A percentile compares a stretch with the other conserved stretches of the same genome.
Conservation (phyloP, 345 rosid genomes). For the Mallotus nudiflorus region DNA sequence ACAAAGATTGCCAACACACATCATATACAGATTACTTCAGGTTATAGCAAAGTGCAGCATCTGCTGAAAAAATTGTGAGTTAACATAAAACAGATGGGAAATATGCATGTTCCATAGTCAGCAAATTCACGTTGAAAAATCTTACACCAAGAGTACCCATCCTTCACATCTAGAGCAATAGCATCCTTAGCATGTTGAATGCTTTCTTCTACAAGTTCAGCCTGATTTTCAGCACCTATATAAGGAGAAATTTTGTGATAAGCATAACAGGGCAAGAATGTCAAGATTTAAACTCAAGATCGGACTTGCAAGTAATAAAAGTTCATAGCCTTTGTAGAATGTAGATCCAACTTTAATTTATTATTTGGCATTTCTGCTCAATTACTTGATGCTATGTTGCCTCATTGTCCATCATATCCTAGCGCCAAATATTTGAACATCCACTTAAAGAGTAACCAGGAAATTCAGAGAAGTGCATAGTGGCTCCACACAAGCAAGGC, state of each 20-base stretch:
- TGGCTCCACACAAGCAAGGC: background rate
- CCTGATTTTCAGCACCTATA: constrained; percentile 58
- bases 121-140: constrained; percentile 1
- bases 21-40: background rate
- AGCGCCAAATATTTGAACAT: background rate
- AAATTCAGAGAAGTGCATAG: constrained; percentile 6
- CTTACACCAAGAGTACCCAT: constrained; percentile 84
- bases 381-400: constrained; percentile 4
- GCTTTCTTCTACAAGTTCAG: constrained; percentile 60
- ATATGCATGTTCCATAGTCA: background rate
- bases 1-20: background rate
- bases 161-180: constrained; percentile 69
- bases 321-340: background rate
- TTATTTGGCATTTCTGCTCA: background rate
- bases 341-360: constrained; percentile 2
- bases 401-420: constrained; percentile 1
- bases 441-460: background rate
- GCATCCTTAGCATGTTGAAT: constrained; percentile 75
- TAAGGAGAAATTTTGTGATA: constrained; percentile 2
- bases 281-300: background rate
- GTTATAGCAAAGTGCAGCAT: background rate
- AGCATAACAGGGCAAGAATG: constrained; percentile 6
- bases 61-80: background rate
- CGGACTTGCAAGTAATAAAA: background rate
- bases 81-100: constrained; percentile 1